Percentiles rank a stretch among this genome's conserved stretches.
phyloP scores from a whole-genome alignment of 345 rosid genomes.

The Hypericum perforatum region DNA sequence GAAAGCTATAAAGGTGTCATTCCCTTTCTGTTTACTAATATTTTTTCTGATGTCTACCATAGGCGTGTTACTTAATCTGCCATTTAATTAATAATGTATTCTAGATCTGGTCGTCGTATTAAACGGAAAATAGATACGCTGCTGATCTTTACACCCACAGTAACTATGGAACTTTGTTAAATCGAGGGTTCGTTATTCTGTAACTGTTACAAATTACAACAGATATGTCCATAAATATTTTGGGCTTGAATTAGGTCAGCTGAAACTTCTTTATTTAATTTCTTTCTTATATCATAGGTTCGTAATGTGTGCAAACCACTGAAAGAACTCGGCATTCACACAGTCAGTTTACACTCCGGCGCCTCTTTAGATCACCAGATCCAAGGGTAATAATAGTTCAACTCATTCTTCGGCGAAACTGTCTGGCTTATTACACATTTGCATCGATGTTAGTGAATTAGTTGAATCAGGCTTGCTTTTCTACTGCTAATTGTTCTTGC shows the following conservation, averaged over 20 bases:
- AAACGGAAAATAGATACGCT: too few species aligned
- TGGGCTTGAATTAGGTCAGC: background rate
- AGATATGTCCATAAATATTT: background rate
- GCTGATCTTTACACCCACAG: too few species aligned
- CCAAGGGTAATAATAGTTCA: conserved; percentile 3
- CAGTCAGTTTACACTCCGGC: conserved; percentile 77
- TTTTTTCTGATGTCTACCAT: background rate
- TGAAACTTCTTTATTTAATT: background rate
- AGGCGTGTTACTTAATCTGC: background rate
- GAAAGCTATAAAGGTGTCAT: conserved; percentile 61
- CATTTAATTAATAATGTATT: too few species aligned
- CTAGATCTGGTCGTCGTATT: too few species aligned
- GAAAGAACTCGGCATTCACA: conserved; percentile 72
- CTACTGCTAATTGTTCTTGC: background rate
- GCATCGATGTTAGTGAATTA: too few species aligned
- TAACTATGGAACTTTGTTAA: too few species aligned
- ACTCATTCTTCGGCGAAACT: too few species aligned
- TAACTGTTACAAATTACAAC: background rate
- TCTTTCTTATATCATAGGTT: conserved; percentile 35
- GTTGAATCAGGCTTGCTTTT: too few species aligned
- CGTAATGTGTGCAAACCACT: conserved; percentile 69
- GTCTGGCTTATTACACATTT: too few species aligned
- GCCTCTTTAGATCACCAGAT: conserved; percentile 73
- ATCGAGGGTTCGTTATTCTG: too few species aligned
- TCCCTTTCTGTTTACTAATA: background rate